Percentiles rank a stretch among this genome's conserved stretches.
Conservation (phyloP, 176 grass and related monocot species). For the Ampelocalamus luodianensis region DNA sequence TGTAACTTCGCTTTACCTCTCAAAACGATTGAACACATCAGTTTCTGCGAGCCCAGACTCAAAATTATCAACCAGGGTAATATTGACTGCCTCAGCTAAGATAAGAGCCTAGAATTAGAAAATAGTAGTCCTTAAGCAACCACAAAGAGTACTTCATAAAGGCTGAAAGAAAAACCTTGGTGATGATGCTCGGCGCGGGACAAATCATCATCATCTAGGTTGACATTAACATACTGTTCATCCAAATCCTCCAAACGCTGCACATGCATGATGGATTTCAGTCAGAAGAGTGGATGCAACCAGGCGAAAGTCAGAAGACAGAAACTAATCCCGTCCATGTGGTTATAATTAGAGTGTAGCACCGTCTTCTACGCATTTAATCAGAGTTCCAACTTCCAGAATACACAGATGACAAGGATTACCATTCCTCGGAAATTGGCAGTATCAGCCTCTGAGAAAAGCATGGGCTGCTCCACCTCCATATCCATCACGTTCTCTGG, state of each 20-base stretch:
- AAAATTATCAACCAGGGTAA: constrained; percentile 73
- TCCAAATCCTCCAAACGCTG: constrained; percentile 90
- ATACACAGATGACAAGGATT: constrained; percentile 42
- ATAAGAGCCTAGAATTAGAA: constrained; percentile 36
- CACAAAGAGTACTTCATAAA: constrained; percentile 1
- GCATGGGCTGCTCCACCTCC: constrained; percentile 69
- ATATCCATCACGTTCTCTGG: constrained; percentile 58
- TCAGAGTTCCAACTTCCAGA: not conserved
- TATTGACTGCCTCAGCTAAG: constrained; percentile 68
- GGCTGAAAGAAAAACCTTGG: constrained; percentile 65
- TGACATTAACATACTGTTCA: constrained; percentile 78
- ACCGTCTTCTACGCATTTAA: constrained; percentile 11
- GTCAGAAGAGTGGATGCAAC: constrained; percentile 13
- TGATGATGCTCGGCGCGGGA: constrained; percentile 52
- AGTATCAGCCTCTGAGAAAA: constrained; percentile 50
- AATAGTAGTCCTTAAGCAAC: constrained; percentile 22
- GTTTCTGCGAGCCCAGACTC: constrained; percentile 55
- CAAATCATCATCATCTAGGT: constrained; percentile 63
- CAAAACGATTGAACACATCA: constrained; percentile 74
- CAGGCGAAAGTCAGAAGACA: constrained; percentile 28
- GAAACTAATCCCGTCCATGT: constrained; percentile 15
- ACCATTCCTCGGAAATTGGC: constrained; percentile 74
- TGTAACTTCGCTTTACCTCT: constrained; percentile 56
- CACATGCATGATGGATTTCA: constrained; percentile 25
- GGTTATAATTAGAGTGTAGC: not conserved